These are phyloP conservation scores for Cercospora brassicicola DNA, from an alignment of 2,329 filamentous ascomycete genomes.

Conservation along the genomic window DNA sequence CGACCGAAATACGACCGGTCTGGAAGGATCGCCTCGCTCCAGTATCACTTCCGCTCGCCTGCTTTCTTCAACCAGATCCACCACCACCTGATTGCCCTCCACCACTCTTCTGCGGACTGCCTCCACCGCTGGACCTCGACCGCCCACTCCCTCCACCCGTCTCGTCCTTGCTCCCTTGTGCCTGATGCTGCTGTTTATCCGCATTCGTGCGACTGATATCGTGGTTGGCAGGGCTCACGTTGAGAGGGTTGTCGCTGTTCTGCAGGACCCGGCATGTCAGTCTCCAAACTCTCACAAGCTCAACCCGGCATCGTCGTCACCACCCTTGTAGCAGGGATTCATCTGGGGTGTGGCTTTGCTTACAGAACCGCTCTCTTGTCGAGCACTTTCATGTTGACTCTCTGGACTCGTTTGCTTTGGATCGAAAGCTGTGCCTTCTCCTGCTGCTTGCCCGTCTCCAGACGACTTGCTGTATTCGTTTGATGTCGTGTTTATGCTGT, in stretches of 20 bases:
- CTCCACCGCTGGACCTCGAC: slow-evolving; percentile 30
- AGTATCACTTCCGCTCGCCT: neutral
- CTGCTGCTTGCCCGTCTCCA: slow-evolving; percentile 59
- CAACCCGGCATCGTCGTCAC: neutral
- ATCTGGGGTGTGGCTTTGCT: slow-evolving; percentile 3
- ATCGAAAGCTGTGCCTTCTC: slow-evolving; percentile 66
- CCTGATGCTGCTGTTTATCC: slow-evolving; percentile 40
- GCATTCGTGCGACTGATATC: slow-evolving; percentile 54
- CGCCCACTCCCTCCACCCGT: slow-evolving; percentile 35
- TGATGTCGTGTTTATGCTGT: slow-evolving; percentile 63
- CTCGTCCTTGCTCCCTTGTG: slow-evolving; percentile 41
- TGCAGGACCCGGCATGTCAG: slow-evolving; percentile 9
- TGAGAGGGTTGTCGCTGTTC: slow-evolving; percentile 52
- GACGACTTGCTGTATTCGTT: slow-evolving; percentile 70
- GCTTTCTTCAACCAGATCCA: neutral
- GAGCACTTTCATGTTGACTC: slow-evolving; percentile 49
- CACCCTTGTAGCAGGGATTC: slow-evolving; percentile 4
- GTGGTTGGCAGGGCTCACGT: slow-evolving; percentile 62
- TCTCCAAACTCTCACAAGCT: neutral
- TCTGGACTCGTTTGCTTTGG: slow-evolving; percentile 68
- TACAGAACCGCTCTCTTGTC: slow-evolving; percentile 35
- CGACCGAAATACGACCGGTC: neutral
- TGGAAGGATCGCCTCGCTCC: neutral
- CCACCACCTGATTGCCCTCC: slow-evolving; percentile 35
- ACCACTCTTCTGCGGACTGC: slow-evolving; percentile 39